Base-by-base conservation (phyloP, 129 eudicot species). In the Lonicera japonica region DNA sequence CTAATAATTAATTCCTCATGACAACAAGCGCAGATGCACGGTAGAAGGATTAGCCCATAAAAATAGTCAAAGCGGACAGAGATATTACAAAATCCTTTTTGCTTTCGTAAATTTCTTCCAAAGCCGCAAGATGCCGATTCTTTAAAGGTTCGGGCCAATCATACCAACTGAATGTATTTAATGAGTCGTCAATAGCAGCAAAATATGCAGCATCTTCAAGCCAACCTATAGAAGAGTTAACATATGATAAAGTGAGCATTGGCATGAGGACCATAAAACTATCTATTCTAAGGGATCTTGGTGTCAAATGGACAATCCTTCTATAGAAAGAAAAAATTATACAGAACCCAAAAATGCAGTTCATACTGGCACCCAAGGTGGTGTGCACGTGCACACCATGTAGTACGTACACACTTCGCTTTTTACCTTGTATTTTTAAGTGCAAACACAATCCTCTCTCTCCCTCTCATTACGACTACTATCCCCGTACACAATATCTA, bases 131-230 rank as follows among this genome's bases (percentile, higher is more conserved):
- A 77, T 92, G 90, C 70, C 98, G 89, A 70, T 92, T 84, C 68
- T 87, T 92, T 67, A 92, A 60, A 41, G 96, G 91, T 65, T 92
- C 91, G 38, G 98, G 98, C 98, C 98, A 92, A 61, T 92, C 96
- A 69, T 80, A 84, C 96, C 98, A 92, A 74, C 75, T 92, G 63
- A 78, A 71, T 38, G 95, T 69, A 54, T 78, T 61, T 40, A 82
- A 68, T 57, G 71, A 51, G 73, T 80, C 80, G 63, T 92, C 98
- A 70, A 92, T 87, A 61, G 98, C 98, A 54, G 98, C 98, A 80
- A 92, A 92, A 67, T 75, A 80, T 40, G 98, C 95, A 21, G 98
- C 96, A 82, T 92, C 98, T 43, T 87, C 91, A 57, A 92, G 98
- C 98, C 98, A 92, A 70, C 95, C 98, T 92, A 78, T 61, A 71